Evolutionary conservation across 768 basidiomycete species (phyloP).

Genomic region (Russula brevipes): DNA sequence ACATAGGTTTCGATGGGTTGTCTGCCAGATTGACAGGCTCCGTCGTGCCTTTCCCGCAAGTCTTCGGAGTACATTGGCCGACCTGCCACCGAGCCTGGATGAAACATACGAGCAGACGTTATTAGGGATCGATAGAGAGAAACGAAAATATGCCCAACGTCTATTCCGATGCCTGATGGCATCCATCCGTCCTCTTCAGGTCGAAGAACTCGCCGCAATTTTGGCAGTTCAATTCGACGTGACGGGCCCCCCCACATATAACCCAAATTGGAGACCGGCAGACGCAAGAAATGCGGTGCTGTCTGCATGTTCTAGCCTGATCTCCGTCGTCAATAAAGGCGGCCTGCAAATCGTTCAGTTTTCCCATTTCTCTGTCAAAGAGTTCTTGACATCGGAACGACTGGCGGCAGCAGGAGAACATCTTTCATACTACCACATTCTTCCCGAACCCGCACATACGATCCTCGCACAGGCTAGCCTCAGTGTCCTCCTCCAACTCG

Average conservation of each 20-base stretch:
- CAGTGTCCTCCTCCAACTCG: conserved; percentile 1
- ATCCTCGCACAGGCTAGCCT: neutral
- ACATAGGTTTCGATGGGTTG: conserved; percentile 12
- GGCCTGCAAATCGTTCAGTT: neutral
- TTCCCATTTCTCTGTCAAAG: neutral
- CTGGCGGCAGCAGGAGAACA: neutral
- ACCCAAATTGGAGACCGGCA: neutral
- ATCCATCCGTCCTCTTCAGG: neutral
- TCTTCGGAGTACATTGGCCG: neutral
- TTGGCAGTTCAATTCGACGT: neutral
- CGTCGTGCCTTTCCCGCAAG: neutral
- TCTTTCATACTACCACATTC: neutral
- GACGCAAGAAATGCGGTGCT: neutral
- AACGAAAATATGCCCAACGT: conserved; percentile 1
- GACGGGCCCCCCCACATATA: neutral
- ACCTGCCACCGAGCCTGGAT: conserved; percentile 3
- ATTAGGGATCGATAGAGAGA: neutral
- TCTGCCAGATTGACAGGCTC: conserved; percentile 7
- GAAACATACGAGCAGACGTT: conserved; percentile 2
- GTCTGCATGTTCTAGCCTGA: neutral
- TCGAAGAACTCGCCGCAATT: neutral
- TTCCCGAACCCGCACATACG: neutral
- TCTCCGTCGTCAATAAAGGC: neutral
- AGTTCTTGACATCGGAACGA: conserved; percentile 8
- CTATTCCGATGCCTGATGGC: conserved; percentile 5